A percentile compares a stretch with the other conserved stretches of the same genome.
Conservation (phyloP, 75 land plant species). For the Picea glauca region DNA sequence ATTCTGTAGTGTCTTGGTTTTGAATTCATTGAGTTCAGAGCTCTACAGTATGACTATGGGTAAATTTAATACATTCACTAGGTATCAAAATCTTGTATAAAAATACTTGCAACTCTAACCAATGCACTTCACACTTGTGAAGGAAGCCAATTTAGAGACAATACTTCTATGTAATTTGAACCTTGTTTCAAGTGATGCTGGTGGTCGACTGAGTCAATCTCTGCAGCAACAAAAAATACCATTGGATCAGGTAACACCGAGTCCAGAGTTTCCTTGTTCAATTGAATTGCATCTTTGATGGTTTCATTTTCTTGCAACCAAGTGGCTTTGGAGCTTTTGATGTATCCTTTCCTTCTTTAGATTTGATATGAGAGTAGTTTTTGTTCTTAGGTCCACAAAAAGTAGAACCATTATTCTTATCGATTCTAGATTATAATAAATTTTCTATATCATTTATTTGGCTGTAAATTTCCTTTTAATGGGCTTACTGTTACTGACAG, state of each 20-base stretch:
- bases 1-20: not conserved
- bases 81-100: not conserved
- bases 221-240: constrained; percentile 33
- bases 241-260: constrained; percentile 47
- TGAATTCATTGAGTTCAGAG: not conserved
- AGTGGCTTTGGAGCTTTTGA: not conserved
- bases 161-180: constrained; percentile 26
- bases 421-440: not conserved
- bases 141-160: constrained; percentile 49
- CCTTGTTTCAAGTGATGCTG: constrained; percentile 28
- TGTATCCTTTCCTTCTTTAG: not conserved
- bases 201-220: constrained; percentile 22
- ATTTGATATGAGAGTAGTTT: not conserved
- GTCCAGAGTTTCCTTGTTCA: not conserved
- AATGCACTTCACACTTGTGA: not conserved
- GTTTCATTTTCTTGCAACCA: not conserved
- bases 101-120: not conserved
- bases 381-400: not conserved
- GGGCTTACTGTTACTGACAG: constrained; percentile 25
- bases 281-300: not conserved
- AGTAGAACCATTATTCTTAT: not conserved
- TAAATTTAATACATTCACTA: not conserved
- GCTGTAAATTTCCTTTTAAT: not conserved
- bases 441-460: not conserved
- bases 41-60: not conserved